Evolutionary conservation across 805 yeast genomes (phyloP).

Genomic region (Clavispora asparagi): DNA sequence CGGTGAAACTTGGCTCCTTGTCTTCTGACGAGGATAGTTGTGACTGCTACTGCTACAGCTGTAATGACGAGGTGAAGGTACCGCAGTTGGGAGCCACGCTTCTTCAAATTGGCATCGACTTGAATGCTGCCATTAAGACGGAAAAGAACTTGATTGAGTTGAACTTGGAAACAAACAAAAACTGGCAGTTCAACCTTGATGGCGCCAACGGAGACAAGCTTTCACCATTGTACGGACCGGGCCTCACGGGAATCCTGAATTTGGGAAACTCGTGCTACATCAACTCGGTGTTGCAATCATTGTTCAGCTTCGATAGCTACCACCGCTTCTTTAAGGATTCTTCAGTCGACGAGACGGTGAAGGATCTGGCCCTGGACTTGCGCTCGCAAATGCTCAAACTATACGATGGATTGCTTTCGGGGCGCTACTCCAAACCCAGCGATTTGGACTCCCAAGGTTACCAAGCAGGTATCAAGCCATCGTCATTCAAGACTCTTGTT

Average conservation of each 20-base stretch:
- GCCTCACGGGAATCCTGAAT: conserved; percentile 79
- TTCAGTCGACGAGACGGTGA: conserved; percentile 22
- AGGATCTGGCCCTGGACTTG: conserved; percentile 59
- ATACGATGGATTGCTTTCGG: conserved; percentile 73
- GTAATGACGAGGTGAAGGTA: conserved; percentile 85
- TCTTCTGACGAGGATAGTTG: conserved; percentile 54
- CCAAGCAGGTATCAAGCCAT: conserved; percentile 75
- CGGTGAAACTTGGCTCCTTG: conserved; percentile 86
- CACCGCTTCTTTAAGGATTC: conserved; percentile 35
- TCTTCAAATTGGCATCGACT: conserved; percentile 62
- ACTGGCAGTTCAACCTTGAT: conserved; percentile 87
- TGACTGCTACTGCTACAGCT: conserved; percentile 83
- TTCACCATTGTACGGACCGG: conserved; percentile 66
- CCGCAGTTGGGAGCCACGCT: conserved; percentile 49
- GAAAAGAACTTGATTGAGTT: conserved; percentile 86
- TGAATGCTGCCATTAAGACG: conserved; percentile 52
- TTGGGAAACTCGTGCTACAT: conserved; percentile 92
- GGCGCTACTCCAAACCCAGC: conserved; percentile 64
- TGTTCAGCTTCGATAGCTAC: conserved; percentile 45
- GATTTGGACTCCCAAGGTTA: conserved; percentile 41
- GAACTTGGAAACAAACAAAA: conserved; percentile 86
- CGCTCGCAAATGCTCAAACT: conserved; percentile 74
- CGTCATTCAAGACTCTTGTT: conserved; percentile 66
- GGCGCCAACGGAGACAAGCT: conserved; percentile 64
- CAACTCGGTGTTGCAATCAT: conserved; percentile 71